These are phyloP conservation scores for Chrysoporthe puriensis DNA, from an alignment of 2,329 filamentous ascomycete species.

Conservation along the genomic window DNA sequence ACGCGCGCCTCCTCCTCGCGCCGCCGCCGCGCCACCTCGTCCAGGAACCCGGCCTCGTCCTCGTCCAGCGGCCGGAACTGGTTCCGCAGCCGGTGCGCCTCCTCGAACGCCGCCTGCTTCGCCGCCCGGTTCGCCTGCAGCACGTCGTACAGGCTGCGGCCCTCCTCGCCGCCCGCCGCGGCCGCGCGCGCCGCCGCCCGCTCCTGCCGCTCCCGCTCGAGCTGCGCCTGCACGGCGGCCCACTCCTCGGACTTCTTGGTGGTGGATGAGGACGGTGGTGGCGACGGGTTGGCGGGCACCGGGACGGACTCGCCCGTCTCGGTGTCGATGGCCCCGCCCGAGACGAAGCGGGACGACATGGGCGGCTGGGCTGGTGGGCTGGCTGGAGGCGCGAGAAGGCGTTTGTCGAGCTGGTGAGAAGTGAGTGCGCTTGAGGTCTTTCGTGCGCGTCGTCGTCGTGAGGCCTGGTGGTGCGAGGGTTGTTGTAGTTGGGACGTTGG, in stretches of 20 bases:
- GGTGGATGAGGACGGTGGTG: conserved; percentile 14
- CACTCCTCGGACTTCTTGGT: conserved; percentile 52
- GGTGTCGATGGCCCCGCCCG: conserved; percentile 55
- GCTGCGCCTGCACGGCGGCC: conserved; percentile 65
- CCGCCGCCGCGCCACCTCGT: conserved; percentile 56
- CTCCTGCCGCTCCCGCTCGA: conserved; percentile 62
- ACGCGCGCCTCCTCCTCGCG: conserved; percentile 58
- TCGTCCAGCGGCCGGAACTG: conserved; percentile 80
- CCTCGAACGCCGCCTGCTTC: conserved; percentile 82
- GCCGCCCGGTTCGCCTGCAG: conserved; percentile 84
- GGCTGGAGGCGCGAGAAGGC: too few relatives aligned
- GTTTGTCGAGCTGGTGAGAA: too few relatives aligned
- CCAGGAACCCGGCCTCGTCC: conserved; percentile 77
- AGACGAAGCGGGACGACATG: conserved; percentile 62
- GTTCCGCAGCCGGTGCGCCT: conserved; percentile 70
- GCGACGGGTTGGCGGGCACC: conserved; percentile 1
- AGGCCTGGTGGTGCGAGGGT: too few relatives aligned
- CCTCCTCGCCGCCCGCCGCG: conserved; percentile 39
- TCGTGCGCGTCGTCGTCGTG: too few relatives aligned
- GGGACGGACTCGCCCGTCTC: conserved; percentile 37
- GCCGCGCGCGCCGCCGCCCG: conserved; percentile 46
- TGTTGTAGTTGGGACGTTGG: too few relatives aligned
- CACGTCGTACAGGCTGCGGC: conserved; percentile 69
- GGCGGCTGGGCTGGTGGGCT: background rate
- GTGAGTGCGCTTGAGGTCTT: too few relatives aligned